Percentiles rank a stretch among this genome's conserved stretches.
These are phyloP conservation scores for Cladobotryum mycophilum DNA, from an alignment of 2,329 filamentous ascomycete species.

Conservation along the genomic window DNA sequence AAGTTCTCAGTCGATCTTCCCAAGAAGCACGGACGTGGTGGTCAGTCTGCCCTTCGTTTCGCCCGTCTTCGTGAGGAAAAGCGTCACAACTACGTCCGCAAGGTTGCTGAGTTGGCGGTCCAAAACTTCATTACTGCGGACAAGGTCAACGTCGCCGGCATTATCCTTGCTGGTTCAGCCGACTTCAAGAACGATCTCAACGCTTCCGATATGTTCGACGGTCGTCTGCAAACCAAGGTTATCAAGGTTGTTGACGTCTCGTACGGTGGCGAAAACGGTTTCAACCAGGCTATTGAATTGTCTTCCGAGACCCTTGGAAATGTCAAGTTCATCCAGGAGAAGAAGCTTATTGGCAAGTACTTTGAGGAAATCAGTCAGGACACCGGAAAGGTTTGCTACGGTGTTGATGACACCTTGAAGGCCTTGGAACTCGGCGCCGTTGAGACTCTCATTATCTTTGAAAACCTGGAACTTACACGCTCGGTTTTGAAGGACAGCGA, in stretches of 20 bases:
- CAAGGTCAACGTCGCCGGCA: conserved; percentile 94
- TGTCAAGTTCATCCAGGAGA: conserved; percentile 99
- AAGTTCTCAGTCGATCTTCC: conserved; percentile 98
- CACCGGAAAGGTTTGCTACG: conserved; percentile 94
- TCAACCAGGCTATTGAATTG: conserved; percentile 98
- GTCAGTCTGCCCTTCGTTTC: conserved; percentile 98
- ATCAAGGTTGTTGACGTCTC: conserved; percentile 99
- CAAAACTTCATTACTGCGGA: conserved; percentile 99
- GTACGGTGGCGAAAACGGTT: conserved; percentile 97
- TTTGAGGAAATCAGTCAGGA: conserved; percentile 99
- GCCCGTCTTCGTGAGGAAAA: conserved; percentile 99
- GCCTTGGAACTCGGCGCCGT: conserved; percentile 92
- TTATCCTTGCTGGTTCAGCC: conserved; percentile 93
- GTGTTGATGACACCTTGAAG: conserved; percentile 95
- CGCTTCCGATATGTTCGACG: conserved; percentile 94
- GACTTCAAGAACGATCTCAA: conserved; percentile 99
- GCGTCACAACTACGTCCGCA: conserved; percentile 99
- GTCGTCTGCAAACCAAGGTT: conserved; percentile 85
- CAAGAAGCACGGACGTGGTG: conserved; percentile 99
- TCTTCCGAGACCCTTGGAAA: conserved; percentile 93
- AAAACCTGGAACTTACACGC: conserved; percentile 92
- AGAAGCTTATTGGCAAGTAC: conserved; percentile 98
- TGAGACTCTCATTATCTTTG: conserved; percentile 91
- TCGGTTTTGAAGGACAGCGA: conserved; percentile 79
- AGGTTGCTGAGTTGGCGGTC: conserved; percentile 94